Percentiles rank a stretch among this genome's conserved stretches.
phyloP scores from a whole-genome alignment of 352 stramenopile species.

The Phytopythium vexans region DNA sequence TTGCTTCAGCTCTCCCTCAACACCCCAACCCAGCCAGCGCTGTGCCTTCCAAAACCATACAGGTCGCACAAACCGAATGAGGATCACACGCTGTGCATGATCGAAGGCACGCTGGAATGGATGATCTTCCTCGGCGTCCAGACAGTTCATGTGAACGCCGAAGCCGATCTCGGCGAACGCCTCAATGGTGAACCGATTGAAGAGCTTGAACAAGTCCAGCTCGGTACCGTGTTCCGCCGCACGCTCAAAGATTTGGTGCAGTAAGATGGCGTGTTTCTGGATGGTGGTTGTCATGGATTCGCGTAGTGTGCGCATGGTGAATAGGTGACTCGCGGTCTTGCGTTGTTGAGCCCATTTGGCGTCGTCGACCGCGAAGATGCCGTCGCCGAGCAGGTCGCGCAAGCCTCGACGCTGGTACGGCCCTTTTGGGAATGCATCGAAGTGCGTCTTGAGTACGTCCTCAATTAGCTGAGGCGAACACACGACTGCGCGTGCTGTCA shows the following conservation, averaged over 20 bases:
- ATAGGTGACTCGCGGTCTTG: conserved; percentile 56
- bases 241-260: neutral
- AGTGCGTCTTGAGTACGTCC: conserved; percentile 53
- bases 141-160: conserved; percentile 10
- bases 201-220: conserved; percentile 9
- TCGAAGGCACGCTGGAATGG: conserved; percentile 15
- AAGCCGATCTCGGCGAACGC: conserved; percentile 17
- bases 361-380: conserved; percentile 67
- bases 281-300: neutral
- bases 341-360: conserved; percentile 57
- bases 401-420: conserved; percentile 22
- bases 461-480: conserved; percentile 27
- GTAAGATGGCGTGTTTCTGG: neutral
- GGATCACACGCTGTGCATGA: conserved; percentile 3
- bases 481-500: conserved; percentile 30
- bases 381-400: conserved; percentile 48
- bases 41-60: conserved; percentile 17
- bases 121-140: conserved; percentile 8
- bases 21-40: conserved; percentile 10
- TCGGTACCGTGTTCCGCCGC: neutral
- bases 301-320: conserved; percentile 5
- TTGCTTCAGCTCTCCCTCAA: no score
- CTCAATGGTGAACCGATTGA: conserved; percentile 15
- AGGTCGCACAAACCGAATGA: conserved; percentile 4
- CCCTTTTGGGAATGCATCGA: conserved; percentile 70